Conservation (phyloP, 2,329 filamentous ascomycete genomes). For the Epichloe sibirici region DNA sequence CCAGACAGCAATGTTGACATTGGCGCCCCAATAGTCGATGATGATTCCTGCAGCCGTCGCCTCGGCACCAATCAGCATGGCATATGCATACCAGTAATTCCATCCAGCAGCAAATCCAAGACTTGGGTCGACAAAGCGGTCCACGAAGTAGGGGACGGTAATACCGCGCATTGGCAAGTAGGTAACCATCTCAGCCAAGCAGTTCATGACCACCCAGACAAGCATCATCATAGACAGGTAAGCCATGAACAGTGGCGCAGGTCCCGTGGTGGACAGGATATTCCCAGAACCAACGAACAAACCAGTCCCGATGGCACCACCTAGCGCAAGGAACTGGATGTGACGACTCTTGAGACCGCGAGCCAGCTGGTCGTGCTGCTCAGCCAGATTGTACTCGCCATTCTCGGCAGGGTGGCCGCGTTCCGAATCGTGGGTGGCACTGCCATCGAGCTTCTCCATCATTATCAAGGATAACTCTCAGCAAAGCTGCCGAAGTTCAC, state of each 20-base stretch:
- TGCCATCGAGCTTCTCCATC: constrained; percentile 12
- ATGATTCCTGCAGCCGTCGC: constrained; percentile 45
- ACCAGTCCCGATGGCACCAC: constrained; percentile 49
- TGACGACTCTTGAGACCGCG: constrained; percentile 47
- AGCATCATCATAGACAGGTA: constrained; percentile 46
- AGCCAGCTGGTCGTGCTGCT: constrained; percentile 33
- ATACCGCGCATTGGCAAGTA: constrained; percentile 44
- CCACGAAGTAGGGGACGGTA: constrained; percentile 43
- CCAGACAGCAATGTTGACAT: constrained; percentile 42
- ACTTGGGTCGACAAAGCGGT: constrained; percentile 42
- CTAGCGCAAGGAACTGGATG: constrained; percentile 47
- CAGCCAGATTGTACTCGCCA: constrained; percentile 24
- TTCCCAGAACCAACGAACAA: constrained; percentile 50
- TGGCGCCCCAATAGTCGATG: constrained; percentile 46
- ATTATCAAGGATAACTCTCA: background rate
- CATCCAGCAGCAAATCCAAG: constrained; percentile 45
- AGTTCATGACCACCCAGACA: constrained; percentile 43
- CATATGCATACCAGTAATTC: constrained; percentile 53
- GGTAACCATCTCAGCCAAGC: constrained; percentile 41
- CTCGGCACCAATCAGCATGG: constrained; percentile 45
- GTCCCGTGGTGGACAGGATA: constrained; percentile 43
- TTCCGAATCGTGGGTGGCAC: constrained; percentile 11
- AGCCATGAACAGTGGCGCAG: constrained; percentile 57
- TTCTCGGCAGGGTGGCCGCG: constrained; percentile 11
- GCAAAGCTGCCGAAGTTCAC: background rate